Evolutionary conservation across 495 filamentous ascomycete genomes (phyloP).

Genomic region (Penicillium goetzii): DNA sequence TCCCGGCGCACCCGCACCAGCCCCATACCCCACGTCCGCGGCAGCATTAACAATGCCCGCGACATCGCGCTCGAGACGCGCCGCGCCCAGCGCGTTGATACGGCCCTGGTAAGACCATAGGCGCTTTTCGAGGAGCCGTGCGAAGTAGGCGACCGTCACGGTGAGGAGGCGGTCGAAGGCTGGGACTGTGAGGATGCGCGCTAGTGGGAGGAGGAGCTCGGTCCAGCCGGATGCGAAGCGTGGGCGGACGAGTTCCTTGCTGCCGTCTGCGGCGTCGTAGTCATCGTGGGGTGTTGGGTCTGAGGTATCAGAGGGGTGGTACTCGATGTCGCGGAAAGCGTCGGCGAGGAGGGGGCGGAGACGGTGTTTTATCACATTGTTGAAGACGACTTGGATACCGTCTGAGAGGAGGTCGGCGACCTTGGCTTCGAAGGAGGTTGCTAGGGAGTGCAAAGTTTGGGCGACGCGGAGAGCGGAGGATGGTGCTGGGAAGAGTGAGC

Average conservation of each 20-base stretch:
- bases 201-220: slow-evolving; percentile 77
- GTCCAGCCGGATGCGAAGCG: slow-evolving; percentile 84
- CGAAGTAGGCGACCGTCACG: slow-evolving; percentile 71
- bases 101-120: slow-evolving; percentile 83
- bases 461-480: slow-evolving; percentile 70
- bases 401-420: slow-evolving; percentile 80
- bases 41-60: slow-evolving; percentile 76
- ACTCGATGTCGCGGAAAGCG: slow-evolving; percentile 90
- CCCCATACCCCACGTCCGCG: slow-evolving; percentile 61
- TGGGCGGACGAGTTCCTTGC: slow-evolving; percentile 61
- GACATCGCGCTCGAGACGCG: slow-evolving; percentile 87
- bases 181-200: slow-evolving; percentile 77
- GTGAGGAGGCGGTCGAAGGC: slow-evolving; percentile 73
- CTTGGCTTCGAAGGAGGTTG: slow-evolving; percentile 72
- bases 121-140: slow-evolving; percentile 82
- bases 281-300: slow-evolving; percentile 20
- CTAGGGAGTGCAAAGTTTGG: slow-evolving; percentile 67
- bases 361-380: slow-evolving; percentile 83
- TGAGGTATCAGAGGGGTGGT: slow-evolving; percentile 56
- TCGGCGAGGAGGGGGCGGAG: slow-evolving; percentile 84
- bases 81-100: slow-evolving; percentile 81
- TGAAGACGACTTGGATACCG: slow-evolving; percentile 80
- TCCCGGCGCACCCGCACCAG: slow-evolving; percentile 36
- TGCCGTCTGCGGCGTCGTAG: slow-evolving; percentile 48
- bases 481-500: slow-evolving; percentile 75